A percentile compares a stretch with the other conserved stretches of the same genome.
These are phyloP conservation scores for Penicillium brasilianum DNA, from an alignment of 2,329 filamentous ascomycete genomes.

Conservation along the genomic window DNA sequence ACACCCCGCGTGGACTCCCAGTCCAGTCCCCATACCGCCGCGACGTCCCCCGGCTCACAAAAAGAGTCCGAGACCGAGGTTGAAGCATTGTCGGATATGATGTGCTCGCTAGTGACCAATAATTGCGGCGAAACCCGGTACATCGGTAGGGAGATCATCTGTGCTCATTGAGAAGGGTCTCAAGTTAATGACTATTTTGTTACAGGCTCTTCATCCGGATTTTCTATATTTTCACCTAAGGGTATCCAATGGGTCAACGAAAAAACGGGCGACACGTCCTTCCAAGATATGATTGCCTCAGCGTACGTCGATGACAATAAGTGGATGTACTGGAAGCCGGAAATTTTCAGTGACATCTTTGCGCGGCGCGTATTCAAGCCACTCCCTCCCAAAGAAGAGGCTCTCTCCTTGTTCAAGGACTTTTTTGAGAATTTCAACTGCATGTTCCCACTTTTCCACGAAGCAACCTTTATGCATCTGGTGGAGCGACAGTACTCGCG, in stretches of 20 bases:
- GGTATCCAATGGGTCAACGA: slow-evolving; percentile 98
- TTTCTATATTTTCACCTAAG: slow-evolving; percentile 98
- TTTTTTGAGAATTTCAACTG: slow-evolving; percentile 99
- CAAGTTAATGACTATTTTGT: background rate
- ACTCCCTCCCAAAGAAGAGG: slow-evolving; percentile 84
- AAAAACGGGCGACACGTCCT: slow-evolving; percentile 93
- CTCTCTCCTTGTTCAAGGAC: slow-evolving; percentile 84
- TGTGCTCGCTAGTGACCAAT: slow-evolving; percentile 97
- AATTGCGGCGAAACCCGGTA: slow-evolving; percentile 93
- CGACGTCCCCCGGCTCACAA: slow-evolving; percentile 58
- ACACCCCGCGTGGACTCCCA: slow-evolving; percentile 54
- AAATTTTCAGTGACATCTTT: slow-evolving; percentile 93
- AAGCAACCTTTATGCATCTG: slow-evolving; percentile 97
- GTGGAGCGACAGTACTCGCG: slow-evolving; percentile 92
- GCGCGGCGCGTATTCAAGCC: slow-evolving; percentile 80
- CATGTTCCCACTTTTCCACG: slow-evolving; percentile 97
- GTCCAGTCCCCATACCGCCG: slow-evolving; percentile 57
- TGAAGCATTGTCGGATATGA: slow-evolving; percentile 92
- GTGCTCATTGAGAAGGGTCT: background rate
- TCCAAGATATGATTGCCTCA: slow-evolving; percentile 91
- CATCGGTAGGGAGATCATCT: slow-evolving; percentile 68
- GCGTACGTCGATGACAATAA: slow-evolving; percentile 93
- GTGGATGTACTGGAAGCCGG: slow-evolving; percentile 98
- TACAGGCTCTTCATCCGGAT: slow-evolving; percentile 89
- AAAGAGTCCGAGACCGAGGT: slow-evolving; percentile 71